Evolutionary conservation across 352 stramenopile species (phyloP).

Genomic region (Phytopythium helicoides): DNA sequence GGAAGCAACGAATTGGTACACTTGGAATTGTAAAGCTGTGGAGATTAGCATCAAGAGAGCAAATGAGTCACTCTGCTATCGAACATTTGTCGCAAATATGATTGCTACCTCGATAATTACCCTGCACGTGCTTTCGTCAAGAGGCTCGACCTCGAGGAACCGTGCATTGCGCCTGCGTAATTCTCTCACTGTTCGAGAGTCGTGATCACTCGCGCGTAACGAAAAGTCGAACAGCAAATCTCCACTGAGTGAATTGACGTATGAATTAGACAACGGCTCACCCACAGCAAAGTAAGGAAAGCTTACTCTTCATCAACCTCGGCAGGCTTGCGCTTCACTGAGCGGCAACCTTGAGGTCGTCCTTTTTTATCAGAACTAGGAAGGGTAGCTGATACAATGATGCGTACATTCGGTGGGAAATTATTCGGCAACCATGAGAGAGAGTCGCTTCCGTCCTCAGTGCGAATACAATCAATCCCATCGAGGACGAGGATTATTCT

Average conservation of each 20-base stretch:
- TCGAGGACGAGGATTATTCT: conserved; percentile 82
- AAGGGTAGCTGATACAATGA: conserved; percentile 72
- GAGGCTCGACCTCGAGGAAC: conserved; percentile 67
- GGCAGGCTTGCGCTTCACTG: conserved; percentile 45
- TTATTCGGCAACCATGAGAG: conserved; percentile 80
- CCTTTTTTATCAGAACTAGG: conserved; percentile 16
- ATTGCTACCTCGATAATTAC: conserved; percentile 45
- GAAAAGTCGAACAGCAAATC: conserved; percentile 69
- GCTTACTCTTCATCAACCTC: conserved; percentile 65
- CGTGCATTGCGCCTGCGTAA: conserved; percentile 54
- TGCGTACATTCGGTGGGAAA: conserved; percentile 63
- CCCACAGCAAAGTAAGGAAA: not conserved
- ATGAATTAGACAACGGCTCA: not conserved
- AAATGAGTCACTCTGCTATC: not conserved
- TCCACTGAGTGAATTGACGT: conserved; percentile 16
- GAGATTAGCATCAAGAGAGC: not conserved
- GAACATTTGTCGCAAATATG: not conserved
- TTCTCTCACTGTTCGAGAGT: conserved; percentile 74
- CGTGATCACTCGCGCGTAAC: conserved; percentile 31
- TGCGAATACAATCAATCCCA: conserved; percentile 78
- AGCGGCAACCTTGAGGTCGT: conserved; percentile 35
- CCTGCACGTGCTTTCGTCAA: conserved; percentile 67
- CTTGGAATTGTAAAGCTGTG: conserved; percentile 39
- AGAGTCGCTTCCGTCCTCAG: conserved; percentile 78
- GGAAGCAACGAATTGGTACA: conserved; percentile 14